phyloP scores from a whole-genome alignment of 345 rosid genomes.

The Raphanus sativus region DNA sequence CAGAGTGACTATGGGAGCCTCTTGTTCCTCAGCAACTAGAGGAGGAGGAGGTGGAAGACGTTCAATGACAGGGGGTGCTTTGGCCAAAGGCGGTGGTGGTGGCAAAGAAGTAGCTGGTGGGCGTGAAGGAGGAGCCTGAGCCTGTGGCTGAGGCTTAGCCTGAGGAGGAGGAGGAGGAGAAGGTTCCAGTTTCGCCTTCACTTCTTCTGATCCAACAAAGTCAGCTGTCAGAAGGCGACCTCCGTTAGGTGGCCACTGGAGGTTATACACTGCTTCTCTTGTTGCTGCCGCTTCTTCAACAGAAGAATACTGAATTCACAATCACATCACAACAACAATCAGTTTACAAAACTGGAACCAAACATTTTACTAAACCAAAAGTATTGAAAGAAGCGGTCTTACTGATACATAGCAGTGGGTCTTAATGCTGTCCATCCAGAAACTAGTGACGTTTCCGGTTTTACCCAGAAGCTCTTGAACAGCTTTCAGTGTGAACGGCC shows the following conservation, averaged over 20 bases:
- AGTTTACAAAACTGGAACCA: neutral
- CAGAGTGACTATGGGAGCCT: slow-evolving; percentile 83
- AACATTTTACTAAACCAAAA: neutral
- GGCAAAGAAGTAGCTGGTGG: slow-evolving; percentile 52
- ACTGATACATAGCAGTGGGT: slow-evolving; percentile 95
- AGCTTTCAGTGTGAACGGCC: slow-evolving; percentile 96
- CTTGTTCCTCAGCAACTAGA: slow-evolving; percentile 53
- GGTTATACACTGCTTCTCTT: slow-evolving; percentile 82
- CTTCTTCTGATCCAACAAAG: slow-evolving; percentile 87
- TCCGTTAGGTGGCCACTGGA: slow-evolving; percentile 94
- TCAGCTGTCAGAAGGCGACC: slow-evolving; percentile 83
- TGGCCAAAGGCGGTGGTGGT: slow-evolving; percentile 60
- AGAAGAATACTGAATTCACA: slow-evolving; percentile 69
- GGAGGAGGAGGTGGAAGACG: slow-evolving; percentile 60
- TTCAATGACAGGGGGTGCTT: slow-evolving; percentile 53
- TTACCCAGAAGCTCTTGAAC: slow-evolving; percentile 93
- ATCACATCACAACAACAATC: neutral
- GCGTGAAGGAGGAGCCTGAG: slow-evolving; percentile 47
- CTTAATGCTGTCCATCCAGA: slow-evolving; percentile 99
- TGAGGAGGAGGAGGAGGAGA: slow-evolving; percentile 46
- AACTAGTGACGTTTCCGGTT: slow-evolving; percentile 74
- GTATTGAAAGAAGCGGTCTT: slow-evolving; percentile 38
- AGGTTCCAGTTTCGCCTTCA: slow-evolving; percentile 61
- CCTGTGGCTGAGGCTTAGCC: slow-evolving; percentile 53
- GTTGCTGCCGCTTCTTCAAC: slow-evolving; percentile 86